phyloP scores from a whole-genome alignment of 768 basidiomycete genomes.

The Filobasidium floriforme region DNA sequence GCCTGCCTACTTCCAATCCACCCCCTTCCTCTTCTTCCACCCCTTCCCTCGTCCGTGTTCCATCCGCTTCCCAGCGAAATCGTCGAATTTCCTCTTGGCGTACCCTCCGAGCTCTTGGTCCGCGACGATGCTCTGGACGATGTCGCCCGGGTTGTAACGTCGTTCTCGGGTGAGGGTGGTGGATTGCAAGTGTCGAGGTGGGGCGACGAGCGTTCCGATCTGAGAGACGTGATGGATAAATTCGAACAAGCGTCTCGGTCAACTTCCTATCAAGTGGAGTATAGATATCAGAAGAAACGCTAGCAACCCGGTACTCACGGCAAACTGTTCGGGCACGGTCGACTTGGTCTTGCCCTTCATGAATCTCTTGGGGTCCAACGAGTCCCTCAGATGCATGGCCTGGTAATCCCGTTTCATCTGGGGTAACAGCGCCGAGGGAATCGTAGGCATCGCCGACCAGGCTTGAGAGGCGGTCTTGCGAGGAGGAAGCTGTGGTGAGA shows the following conservation, averaged over 20 bases:
- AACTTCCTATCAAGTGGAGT: background rate
- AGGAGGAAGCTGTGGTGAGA: conserved; percentile 3
- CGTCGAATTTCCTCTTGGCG: conserved; percentile 44
- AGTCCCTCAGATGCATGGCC: conserved; percentile 40
- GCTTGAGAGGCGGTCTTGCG: conserved; percentile 26
- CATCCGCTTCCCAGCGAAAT: conserved; percentile 39
- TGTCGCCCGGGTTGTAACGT: conserved; percentile 37
- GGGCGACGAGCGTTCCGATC: conserved; percentile 42
- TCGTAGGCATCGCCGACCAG: conserved; percentile 38
- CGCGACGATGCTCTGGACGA: conserved; percentile 34
- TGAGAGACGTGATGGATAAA: conserved; percentile 3
- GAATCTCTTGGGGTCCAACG: conserved; percentile 43
- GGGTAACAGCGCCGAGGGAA: conserved; percentile 33
- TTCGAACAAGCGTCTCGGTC: background rate
- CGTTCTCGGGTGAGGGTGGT: conserved; percentile 34
- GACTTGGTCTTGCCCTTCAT: conserved; percentile 37
- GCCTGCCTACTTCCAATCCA: conserved; percentile 29
- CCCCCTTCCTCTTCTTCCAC: conserved; percentile 38
- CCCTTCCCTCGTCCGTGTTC: conserved; percentile 43
- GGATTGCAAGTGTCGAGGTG: conserved; percentile 35
- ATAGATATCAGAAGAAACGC: conserved; percentile 18
- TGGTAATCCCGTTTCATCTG: conserved; percentile 45
- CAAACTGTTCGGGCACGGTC: conserved; percentile 38
- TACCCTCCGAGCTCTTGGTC: conserved; percentile 33
- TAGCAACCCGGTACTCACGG: conserved; percentile 35